Conservation (phyloP, 1,139 yeast species). For the Taiozyma sp. region DNA sequence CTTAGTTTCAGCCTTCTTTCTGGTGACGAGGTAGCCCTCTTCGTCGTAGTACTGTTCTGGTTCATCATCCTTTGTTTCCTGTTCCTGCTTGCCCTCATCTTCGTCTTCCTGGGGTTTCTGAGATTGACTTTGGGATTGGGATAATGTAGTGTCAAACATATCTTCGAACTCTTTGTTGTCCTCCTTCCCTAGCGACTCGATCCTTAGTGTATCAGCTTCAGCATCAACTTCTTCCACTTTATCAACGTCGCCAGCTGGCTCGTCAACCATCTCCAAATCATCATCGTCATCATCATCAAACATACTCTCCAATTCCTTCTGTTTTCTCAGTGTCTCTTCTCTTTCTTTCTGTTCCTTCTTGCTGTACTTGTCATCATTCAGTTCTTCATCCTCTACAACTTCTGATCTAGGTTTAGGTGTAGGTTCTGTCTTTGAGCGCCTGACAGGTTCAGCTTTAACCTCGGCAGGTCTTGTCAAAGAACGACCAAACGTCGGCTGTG, state of each 20-base stretch:
- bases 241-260: background rate
- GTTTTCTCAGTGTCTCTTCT: constrained; percentile 12
- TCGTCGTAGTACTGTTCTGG: constrained; percentile 22
- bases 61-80: background rate
- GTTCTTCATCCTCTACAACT: constrained; percentile 12
- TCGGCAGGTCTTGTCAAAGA: constrained; percentile 6
- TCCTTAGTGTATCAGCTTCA: constrained; percentile 4
- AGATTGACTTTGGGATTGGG: constrained; percentile 14
- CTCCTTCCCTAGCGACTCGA: background rate
- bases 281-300: constrained; percentile 26
- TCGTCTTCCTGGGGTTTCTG: constrained; percentile 4
- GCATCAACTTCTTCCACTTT: constrained; percentile 1
- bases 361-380: constrained; percentile 12
- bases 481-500: constrained; percentile 14
- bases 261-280: background rate
- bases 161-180: constrained; percentile 14
- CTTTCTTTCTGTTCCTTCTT: constrained; percentile 8
- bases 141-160: constrained; percentile 15
- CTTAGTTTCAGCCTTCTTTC: constrained; percentile 11
- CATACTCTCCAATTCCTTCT: constrained; percentile 25
- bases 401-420: constrained; percentile 3
- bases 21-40: constrained; percentile 27
- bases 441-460: background rate
- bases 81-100: too few species aligned
- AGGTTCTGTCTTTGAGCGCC: constrained; percentile 11